Conservation (phyloP, 352 stramenopile species). For the Globisporangium paroecandrum region DNA sequence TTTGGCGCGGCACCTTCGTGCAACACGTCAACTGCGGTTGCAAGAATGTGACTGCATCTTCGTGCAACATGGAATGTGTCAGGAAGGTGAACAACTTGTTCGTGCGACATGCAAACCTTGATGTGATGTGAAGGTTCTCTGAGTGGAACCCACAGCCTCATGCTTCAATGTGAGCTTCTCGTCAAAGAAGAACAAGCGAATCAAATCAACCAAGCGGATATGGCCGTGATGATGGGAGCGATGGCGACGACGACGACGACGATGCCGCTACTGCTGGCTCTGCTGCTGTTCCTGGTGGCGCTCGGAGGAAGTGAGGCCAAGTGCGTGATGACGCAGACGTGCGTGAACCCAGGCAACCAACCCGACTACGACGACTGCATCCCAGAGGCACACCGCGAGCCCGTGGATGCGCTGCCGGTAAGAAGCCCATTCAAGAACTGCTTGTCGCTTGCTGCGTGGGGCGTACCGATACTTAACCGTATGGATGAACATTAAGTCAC, state of each 20-base stretch:
- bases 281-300: not conserved
- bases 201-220: not conserved
- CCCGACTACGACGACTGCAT: constrained; percentile 75
- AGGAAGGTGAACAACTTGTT: not conserved
- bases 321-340: constrained; percentile 80
- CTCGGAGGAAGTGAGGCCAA: constrained; percentile 18
- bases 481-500: not conserved
- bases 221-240: not conserved
- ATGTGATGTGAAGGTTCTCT: no score
- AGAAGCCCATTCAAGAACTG: not conserved
- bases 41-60: not conserved
- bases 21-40: not conserved
- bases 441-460: not conserved
- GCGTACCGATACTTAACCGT: not conserved
- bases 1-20: constrained; percentile 5
- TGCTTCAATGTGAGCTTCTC: constrained; percentile 10
- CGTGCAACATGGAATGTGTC: no score
- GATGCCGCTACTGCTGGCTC: not conserved
- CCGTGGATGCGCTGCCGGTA: constrained; percentile 36
- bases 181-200: constrained; percentile 5
- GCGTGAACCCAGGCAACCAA: constrained; percentile 65
- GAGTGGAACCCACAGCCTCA: not conserved
- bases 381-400: constrained; percentile 49
- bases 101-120: not conserved
- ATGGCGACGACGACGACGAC: not conserved